Evolutionary conservation across 176 grass and related monocot genomes (phyloP), one percentile per base, ranked within the genome.

Genomic region (maize (Zea mays)): DNA sequence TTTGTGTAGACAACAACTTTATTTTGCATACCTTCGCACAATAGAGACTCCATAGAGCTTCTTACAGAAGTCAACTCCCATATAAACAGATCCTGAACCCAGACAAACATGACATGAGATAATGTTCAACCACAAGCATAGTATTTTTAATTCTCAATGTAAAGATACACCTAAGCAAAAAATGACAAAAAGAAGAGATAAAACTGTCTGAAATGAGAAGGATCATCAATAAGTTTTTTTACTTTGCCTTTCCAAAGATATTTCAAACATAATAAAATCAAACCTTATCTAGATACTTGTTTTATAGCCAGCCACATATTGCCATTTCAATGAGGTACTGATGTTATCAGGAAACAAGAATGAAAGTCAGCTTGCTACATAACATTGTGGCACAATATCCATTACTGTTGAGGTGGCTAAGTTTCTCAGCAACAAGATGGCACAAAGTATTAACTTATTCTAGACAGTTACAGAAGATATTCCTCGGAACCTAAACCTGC

Each of bases 1-100:
- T 58, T 67, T 44, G 71, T 68, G 66, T 81, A 63, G 52, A 72
- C 3, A n/a, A 19, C 76, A 77, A 70, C 51, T 74, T 83, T 78
- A 65, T 71, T 81, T 59, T 51, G 45, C 55, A 81, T 80, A 98
- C 96, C 96, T 98, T 81, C 96, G 89, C 51, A 98, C 87, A 83
- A 98, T 84, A 73, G 96, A 98, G 43, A 94, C 92, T 59, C 92
- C 96, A 49, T 92, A 98, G 46, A 98, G 92, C 81, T 98, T 98
- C 85, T 98, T 94, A 79, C 96, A 98, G 76, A 98, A 98, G 60
- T 94, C 91, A 64, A 98, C 96, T 71, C 96, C 96, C 62, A 47
- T 86, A 80, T 98, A 98, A 64, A 85, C 69, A 46, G 89, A 95
- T 65, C 85, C 96, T 98, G 38, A 9, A 81, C 37, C 48, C 74